Conservation (phyloP, 192 early-diverging fungal genomes). For the Pilaira anomala region DNA sequence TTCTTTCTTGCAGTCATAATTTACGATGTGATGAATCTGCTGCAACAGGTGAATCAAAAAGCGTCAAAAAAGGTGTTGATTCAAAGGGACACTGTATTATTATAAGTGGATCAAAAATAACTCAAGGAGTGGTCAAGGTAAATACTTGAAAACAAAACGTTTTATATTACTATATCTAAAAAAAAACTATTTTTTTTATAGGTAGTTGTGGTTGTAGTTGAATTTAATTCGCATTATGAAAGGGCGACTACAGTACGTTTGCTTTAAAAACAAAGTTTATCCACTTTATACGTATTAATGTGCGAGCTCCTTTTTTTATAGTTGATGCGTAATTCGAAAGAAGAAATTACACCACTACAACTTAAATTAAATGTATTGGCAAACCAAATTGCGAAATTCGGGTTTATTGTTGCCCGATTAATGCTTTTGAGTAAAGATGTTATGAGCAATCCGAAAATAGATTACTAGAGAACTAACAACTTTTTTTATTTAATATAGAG, state of each 20-base stretch:
- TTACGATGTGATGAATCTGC: conserved; percentile 85
- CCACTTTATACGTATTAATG: no score
- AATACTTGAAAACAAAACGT: background rate
- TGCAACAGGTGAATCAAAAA: conserved; percentile 88
- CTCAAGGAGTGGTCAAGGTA: conserved; percentile 65
- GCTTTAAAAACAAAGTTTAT: background rate
- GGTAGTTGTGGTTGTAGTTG: conserved; percentile 86
- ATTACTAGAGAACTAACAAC: no score
- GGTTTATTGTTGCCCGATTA: conserved; percentile 73
- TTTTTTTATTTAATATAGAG: conserved; percentile 47
- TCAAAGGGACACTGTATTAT: conserved; percentile 69
- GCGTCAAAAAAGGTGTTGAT: conserved; percentile 68
- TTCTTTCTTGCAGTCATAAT: conserved; percentile 50
- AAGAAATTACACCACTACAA: conserved; percentile 90
- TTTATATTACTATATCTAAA: background rate
- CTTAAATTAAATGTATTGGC: conserved; percentile 85
- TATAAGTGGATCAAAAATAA: conserved; percentile 86
- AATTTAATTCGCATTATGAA: conserved; percentile 82
- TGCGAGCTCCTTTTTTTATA: background rate
- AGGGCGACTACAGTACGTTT: conserved; percentile 67
- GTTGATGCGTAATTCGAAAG: conserved; percentile 64
- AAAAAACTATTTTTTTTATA: background rate
- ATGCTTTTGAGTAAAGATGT: conserved; percentile 64
- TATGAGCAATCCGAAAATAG: background rate
- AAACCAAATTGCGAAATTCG: conserved; percentile 93